phyloP scores from a whole-genome alignment of 2,329 filamentous ascomycete genomes.

The Nothophoma quercina region DNA sequence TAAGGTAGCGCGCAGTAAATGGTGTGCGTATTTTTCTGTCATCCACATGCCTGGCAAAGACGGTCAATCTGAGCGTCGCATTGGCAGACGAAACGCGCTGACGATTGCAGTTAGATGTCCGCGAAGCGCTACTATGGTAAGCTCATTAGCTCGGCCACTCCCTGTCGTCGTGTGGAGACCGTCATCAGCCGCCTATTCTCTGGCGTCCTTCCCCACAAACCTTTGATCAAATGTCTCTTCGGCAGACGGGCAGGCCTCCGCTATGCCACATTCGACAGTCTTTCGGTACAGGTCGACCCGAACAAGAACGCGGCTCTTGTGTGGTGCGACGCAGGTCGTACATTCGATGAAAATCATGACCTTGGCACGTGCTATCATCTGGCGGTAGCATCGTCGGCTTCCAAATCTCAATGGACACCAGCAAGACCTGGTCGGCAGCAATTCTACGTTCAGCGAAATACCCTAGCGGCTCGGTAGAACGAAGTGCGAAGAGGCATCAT shows the following conservation, averaged over 20 bases:
- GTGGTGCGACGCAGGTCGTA: conserved; percentile 1
- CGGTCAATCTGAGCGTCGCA: neutral
- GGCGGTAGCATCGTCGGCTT: neutral
- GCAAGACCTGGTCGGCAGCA: neutral
- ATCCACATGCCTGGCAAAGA: no score
- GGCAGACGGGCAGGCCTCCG: conserved; percentile 1
- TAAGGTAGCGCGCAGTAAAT: no score
- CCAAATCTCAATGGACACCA: neutral
- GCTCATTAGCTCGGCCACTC: neutral
- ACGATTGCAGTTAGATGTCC: neutral
- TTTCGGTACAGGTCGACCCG: conserved; percentile 10
- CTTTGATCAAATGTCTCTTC: neutral
- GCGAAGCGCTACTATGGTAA: neutral
- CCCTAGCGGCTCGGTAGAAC: neutral
- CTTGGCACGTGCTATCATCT: neutral
- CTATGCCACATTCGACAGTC: neutral
- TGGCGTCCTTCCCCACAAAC: neutral
- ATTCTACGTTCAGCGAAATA: neutral
- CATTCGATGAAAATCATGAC: neutral
- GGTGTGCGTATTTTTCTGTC: no score
- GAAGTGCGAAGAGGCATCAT: neutral
- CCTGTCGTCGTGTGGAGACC: neutral
- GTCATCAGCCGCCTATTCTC: neutral
- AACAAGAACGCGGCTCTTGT: neutral
- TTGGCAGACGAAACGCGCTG: neutral